These are phyloP conservation scores for Neoascochyta sp. DNA, from an alignment of 2,329 filamentous ascomycete species.

Conservation along the genomic window DNA sequence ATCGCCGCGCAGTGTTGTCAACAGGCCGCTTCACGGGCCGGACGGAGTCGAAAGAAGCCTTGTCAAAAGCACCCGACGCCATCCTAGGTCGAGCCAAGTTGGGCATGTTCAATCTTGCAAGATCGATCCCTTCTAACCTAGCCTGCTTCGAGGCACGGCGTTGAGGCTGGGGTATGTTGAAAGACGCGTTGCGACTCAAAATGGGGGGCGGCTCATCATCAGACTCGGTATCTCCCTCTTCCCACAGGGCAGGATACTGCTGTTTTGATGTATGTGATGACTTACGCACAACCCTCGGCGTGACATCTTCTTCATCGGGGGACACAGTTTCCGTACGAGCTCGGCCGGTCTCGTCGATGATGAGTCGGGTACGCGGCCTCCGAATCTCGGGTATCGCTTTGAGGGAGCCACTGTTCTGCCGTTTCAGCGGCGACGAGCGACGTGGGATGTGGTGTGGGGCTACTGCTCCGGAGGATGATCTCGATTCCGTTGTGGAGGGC, in stretches of 20 bases:
- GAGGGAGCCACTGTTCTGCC: constrained; percentile 41
- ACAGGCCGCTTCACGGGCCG: constrained; percentile 20
- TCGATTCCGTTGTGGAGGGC: constrained; percentile 28
- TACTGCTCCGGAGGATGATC: constrained; percentile 18
- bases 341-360: constrained; percentile 48
- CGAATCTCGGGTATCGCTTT: constrained; percentile 46
- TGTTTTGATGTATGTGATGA: constrained; percentile 25
- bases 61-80: constrained; percentile 28
- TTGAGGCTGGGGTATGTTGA: constrained; percentile 29
- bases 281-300: constrained; percentile 20
- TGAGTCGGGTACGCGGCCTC: constrained; percentile 43
- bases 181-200: constrained; percentile 37
- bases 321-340: constrained; percentile 47
- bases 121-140: constrained; percentile 27
- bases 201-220: constrained; percentile 33
- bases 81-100: constrained; percentile 29
- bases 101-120: constrained; percentile 29
- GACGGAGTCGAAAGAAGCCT: constrained; percentile 29
- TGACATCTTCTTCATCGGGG: constrained; percentile 34
- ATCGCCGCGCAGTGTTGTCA: constrained; percentile 25
- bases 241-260: constrained; percentile 46
- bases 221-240: constrained; percentile 39
- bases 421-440: constrained; percentile 47
- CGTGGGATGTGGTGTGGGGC: constrained; percentile 37
- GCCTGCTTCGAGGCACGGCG: constrained; percentile 37